These are phyloP conservation scores for Fraxinus xanthoxyloides DNA, from an alignment of 305 asterid species.

Conservation along the genomic window DNA sequence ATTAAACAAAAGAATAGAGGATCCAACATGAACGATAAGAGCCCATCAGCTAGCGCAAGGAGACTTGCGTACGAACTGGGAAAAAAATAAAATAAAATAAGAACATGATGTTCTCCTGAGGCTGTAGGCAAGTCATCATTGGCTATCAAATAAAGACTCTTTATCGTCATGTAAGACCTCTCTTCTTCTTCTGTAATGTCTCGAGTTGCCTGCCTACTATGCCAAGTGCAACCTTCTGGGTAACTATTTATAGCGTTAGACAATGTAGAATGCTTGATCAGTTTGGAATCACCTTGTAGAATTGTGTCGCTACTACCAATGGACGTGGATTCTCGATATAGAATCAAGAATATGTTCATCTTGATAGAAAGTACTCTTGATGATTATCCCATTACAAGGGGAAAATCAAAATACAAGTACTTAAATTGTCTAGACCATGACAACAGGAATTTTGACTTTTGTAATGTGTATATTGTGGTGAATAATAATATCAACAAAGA, in stretches of 20 bases:
- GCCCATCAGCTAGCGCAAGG: conserved; percentile 41
- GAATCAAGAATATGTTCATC: conserved; percentile 28
- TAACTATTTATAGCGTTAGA: conserved; percentile 22
- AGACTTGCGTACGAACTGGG: conserved; percentile 18
- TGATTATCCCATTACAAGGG: neutral
- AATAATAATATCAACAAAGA: conserved; percentile 14
- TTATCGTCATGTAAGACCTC: conserved; percentile 35
- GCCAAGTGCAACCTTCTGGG: neutral
- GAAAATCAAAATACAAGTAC: neutral
- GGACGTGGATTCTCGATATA: neutral
- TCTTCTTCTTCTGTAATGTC: conserved; percentile 1
- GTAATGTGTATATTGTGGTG: neutral
- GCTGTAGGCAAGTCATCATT: conserved; percentile 43
- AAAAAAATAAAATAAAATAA: neutral
- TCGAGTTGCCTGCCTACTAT: neutral
- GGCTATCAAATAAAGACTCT: conserved; percentile 34
- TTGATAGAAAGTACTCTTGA: neutral
- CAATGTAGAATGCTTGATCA: neutral
- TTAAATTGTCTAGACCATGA: neutral
- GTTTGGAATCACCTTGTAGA: neutral
- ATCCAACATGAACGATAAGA: conserved; percentile 25
- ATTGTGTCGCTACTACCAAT: neutral
- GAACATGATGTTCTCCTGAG: neutral
- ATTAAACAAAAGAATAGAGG: conserved; percentile 19
- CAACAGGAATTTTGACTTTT: neutral